Percentiles rank a stretch among this genome's conserved stretches.
phyloP scores from a whole-genome alignment of 2,329 filamentous ascomycete species.

The Plectosphaerella plurivora region DNA sequence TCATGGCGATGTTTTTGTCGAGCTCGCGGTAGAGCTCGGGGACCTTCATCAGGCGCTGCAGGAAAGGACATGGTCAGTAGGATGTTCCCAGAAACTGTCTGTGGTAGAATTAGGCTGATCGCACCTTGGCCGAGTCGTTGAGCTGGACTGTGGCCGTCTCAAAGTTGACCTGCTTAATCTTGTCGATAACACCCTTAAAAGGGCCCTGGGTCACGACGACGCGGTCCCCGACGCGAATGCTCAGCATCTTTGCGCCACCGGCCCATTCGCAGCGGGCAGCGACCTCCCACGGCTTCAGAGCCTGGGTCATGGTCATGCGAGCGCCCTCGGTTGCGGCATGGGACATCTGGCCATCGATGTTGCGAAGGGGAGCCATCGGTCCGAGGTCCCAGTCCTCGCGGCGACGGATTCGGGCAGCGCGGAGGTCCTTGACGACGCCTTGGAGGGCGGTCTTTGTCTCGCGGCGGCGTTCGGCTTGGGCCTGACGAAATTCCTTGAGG shows the following conservation, averaged over 20 bases:
- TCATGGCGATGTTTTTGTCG: slow-evolving; percentile 23
- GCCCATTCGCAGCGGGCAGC: slow-evolving; percentile 48
- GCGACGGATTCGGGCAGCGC: slow-evolving; percentile 42
- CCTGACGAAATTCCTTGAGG: slow-evolving; percentile 21
- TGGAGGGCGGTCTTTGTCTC: slow-evolving; percentile 30
- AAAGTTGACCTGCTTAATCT: slow-evolving; percentile 53
- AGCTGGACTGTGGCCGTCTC: slow-evolving; percentile 56
- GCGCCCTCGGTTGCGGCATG: slow-evolving; percentile 45
- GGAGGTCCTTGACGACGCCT: slow-evolving; percentile 19
- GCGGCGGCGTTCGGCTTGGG: slow-evolving; percentile 21
- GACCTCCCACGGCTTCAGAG: slow-evolving; percentile 26
- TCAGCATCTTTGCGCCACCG: slow-evolving; percentile 52
- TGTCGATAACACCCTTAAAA: slow-evolving; percentile 79
- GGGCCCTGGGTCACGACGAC: slow-evolving; percentile 76
- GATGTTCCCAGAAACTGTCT: background rate
- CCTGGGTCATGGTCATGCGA: slow-evolving; percentile 29
- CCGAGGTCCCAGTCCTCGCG: slow-evolving; percentile 77
- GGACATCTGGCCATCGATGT: slow-evolving; percentile 54
- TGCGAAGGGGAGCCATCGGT: slow-evolving; percentile 70
- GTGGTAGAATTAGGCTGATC: slow-evolving; percentile 15
- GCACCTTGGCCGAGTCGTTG: slow-evolving; percentile 60
- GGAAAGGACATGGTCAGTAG: slow-evolving; percentile 1
- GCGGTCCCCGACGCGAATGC: slow-evolving; percentile 66
- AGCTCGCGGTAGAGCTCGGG: slow-evolving; percentile 31
- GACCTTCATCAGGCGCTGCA: slow-evolving; percentile 32